Evolutionary conservation across 148 eudicot species (phyloP), one percentile per base, ranked within the genome.

Genomic region (Dianthus caryophyllus): DNA sequence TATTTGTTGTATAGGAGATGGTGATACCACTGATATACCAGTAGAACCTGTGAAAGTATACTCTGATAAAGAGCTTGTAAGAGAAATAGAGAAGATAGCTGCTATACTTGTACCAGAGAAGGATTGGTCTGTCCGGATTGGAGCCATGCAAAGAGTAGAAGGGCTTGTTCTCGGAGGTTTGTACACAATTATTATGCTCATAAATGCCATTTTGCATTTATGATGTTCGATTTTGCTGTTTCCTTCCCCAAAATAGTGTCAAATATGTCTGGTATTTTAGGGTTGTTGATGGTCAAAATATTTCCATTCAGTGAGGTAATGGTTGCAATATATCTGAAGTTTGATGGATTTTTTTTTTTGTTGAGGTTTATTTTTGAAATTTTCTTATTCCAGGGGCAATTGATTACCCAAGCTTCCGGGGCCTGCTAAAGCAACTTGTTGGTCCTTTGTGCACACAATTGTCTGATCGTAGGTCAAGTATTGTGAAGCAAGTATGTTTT

Each of bases 111-210:
- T 82, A 61, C 99, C 99, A 22, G 99, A 94, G 18, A 94, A 94
- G 75, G 99, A 94, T 81, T 94, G 99, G 99, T 94, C 99, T 68
- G 54, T 88, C 25, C 99, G 99, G 14, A 90, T 90, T 73, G 87
- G 86, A 63, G 99, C 99, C 20, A 86, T 94, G 97, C 93, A 94
- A 72, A 84, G 89, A 84, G 69, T 90, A 51, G 99, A 94, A 82
- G 97, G 83, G 33, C 90, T 94, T 75, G 88, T 90, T 75, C 72
- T 86, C 77, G 99, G 99, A 94, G 99, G 99, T 94, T 49, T 57
- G 57, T 49, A 33, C n/a, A n/a, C 66, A 94, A 75, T 44, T 54
- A 49, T 52, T 58, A 20, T n/a, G 30, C 30, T 53, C 38, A 52
- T 9, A 33, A 55, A 15, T 30, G 47, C 8, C 27, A 9, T 58